These are phyloP conservation scores for Acanthamoeba royreba DNA, from an alignment of 208 protist species.

Conservation along the genomic window DNA sequence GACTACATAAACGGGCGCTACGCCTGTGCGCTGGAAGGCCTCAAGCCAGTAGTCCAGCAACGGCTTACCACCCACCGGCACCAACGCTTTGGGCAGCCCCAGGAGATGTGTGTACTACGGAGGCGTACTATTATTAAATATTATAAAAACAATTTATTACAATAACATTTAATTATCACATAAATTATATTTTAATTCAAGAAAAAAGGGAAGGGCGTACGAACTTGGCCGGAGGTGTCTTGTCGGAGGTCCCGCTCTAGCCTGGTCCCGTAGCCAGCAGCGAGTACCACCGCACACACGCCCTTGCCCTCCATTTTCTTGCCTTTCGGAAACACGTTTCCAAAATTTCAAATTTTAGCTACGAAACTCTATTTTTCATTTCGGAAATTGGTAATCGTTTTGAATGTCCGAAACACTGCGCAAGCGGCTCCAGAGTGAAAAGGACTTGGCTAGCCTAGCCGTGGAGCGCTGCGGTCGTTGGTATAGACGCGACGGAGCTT, in stretches of 20 bases:
- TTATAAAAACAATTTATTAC: neutral
- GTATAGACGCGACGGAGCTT: neutral
- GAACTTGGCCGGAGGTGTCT: neutral
- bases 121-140: neutral
- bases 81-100: neutral
- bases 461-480: neutral
- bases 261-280: neutral
- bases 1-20: neutral
- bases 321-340: neutral
- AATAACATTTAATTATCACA: neutral
- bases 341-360: too few species aligned
- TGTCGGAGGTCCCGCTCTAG: neutral
- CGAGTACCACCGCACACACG: neutral
- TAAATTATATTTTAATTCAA: too few species aligned
- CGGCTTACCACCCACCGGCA: neutral
- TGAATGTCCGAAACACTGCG: too few species aligned
- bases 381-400: too few species aligned
- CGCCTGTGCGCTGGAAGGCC: neutral
- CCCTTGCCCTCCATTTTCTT: neutral
- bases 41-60: constrained; percentile 15
- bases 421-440: too few species aligned
- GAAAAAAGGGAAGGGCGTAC: neutral
- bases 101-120: neutral
- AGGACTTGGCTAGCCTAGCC: too few species aligned
- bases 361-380: too few species aligned